A percentile compares a stretch with the other conserved stretches of the same genome.
phyloP scores from a whole-genome alignment of 164 flowering plant species.

The Dillenia turbinata region DNA sequence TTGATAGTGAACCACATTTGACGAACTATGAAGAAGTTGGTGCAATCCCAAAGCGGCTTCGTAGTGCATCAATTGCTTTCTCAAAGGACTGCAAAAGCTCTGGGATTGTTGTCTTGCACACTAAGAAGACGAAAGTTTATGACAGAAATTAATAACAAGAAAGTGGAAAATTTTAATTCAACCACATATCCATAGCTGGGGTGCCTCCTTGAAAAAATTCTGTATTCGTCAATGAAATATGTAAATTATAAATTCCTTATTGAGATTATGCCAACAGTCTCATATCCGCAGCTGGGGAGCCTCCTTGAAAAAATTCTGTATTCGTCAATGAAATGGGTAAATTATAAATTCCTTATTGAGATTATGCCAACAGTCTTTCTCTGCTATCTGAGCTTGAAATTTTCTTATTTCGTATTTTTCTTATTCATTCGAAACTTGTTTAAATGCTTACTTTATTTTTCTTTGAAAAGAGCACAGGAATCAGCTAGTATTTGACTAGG shows the following conservation, averaged over 20 bases:
- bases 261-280: too few species aligned
- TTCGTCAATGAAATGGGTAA: neutral
- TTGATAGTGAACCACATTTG: too few species aligned
- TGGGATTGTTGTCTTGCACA: slow-evolving; percentile 59
- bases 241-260: neutral
- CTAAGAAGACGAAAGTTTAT: slow-evolving; percentile 26
- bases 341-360: too few species aligned
- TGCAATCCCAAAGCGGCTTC: slow-evolving; percentile 46
- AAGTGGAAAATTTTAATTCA: neutral
- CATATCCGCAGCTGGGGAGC: too few species aligned
- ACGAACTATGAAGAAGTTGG: slow-evolving; percentile 16
- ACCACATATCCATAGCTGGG: neutral
- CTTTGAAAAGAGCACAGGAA: too few species aligned
- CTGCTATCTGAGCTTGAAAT: too few species aligned
- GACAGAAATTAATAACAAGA: neutral
- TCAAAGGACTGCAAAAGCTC: slow-evolving; percentile 52
- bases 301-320: neutral
- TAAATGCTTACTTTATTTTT: too few species aligned
- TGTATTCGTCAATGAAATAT: neutral
- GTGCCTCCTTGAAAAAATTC: neutral
- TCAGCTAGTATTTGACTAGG: too few species aligned
- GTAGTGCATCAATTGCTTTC: slow-evolving; percentile 56
- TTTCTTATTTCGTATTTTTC: too few species aligned
- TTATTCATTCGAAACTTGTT: too few species aligned
- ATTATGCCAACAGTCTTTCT: too few species aligned